Conservation (phyloP, 1,139 yeast species). For the Debaryomyces psychrophilus region DNA sequence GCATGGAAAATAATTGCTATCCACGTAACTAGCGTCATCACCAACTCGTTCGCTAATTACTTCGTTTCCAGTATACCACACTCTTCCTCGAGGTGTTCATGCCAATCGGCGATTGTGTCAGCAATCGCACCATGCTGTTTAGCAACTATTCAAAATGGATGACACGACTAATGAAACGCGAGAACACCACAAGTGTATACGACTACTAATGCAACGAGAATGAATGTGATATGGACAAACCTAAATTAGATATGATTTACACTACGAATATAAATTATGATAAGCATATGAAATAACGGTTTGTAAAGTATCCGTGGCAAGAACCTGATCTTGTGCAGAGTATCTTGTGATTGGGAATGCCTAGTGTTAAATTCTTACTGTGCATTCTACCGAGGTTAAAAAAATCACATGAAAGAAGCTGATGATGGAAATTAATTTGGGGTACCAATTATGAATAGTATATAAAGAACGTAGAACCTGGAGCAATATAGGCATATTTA, state of each 20-base stretch:
- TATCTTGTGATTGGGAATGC: constrained; percentile 2
- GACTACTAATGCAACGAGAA: not conserved
- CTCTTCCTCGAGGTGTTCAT: not conserved
- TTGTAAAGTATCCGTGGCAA: not conserved
- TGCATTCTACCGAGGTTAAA: constrained; percentile 9
- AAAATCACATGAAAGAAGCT: constrained; percentile 12
- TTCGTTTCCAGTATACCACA: not conserved
- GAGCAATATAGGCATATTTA: not conserved
- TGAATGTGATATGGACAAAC: too few species aligned
- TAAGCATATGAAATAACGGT: not conserved
- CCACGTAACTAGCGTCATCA: not conserved
- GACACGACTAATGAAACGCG: not conserved
- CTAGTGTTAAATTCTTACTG: not conserved
- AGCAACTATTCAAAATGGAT: not conserved
- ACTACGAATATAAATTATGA: too few species aligned
- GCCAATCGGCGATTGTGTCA: not conserved
- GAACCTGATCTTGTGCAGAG: not conserved
- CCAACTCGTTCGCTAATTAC: not conserved
- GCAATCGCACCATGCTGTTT: not conserved
- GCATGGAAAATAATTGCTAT: not conserved
- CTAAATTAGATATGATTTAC: not conserved
- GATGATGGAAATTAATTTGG: constrained; percentile 4
- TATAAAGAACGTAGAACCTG: constrained; percentile 1
- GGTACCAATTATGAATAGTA: constrained; percentile 5
- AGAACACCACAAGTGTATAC: not conserved